Conservation (phyloP, 2,329 filamentous ascomycete genomes). For the Neofusicoccum laricinum region DNA sequence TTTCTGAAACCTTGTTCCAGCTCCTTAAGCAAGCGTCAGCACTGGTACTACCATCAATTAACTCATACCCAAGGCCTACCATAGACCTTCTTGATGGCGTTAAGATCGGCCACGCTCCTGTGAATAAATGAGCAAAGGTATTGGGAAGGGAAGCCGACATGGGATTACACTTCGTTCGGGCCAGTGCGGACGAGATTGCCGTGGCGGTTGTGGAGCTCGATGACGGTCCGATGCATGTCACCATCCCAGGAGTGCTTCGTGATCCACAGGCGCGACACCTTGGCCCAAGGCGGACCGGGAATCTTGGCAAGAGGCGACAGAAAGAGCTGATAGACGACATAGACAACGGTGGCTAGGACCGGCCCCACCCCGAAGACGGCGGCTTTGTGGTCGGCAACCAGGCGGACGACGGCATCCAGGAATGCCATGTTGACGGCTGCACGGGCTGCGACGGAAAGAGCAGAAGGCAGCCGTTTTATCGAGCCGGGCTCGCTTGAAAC, state of each 20-base stretch:
- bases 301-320: conserved; percentile 24
- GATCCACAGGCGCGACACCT: conserved; percentile 28
- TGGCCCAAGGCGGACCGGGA: conserved; percentile 30
- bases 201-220: conserved; percentile 27
- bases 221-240: conserved; percentile 28
- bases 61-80: neutral
- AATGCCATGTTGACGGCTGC: conserved; percentile 1
- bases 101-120: conserved; percentile 13
- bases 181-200: conserved; percentile 26
- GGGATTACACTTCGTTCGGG: conserved; percentile 10
- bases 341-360: neutral
- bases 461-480: conserved; percentile 3
- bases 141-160: neutral
- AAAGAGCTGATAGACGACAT: conserved; percentile 20
- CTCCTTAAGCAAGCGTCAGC: conserved; percentile 20
- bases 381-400: neutral
- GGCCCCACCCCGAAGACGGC: neutral
- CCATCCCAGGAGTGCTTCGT: conserved; percentile 30
- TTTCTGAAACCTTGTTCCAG: conserved; percentile 43
- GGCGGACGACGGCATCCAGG: neutral
- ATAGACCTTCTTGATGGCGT: conserved; percentile 25
- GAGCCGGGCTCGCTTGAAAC: neutral
- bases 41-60: neutral
- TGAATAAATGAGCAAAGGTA: neutral
- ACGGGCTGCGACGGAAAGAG: no score